Evolutionary conservation across 768 basidiomycete genomes (phyloP).

Genomic region (Podaxis sp.): DNA sequence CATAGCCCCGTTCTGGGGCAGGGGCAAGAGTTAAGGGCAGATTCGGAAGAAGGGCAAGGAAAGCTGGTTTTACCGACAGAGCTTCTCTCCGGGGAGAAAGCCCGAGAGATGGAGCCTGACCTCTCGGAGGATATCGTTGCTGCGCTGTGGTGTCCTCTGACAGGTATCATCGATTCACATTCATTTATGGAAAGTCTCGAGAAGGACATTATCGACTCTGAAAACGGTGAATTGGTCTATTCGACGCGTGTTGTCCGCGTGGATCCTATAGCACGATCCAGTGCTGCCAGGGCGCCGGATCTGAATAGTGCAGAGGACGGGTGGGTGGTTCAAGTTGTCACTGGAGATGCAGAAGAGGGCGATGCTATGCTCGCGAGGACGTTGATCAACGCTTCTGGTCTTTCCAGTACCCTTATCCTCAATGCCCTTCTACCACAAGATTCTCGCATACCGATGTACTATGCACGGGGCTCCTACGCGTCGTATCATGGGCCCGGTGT

Average conservation of each 20-base stretch:
- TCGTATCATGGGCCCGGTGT: constrained; percentile 83
- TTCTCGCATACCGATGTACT: constrained; percentile 70
- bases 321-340: constrained; percentile 86
- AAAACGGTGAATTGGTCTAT: constrained; percentile 68
- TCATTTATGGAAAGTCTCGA: constrained; percentile 81
- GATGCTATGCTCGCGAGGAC: constrained; percentile 74
- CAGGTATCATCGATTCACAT: constrained; percentile 91
- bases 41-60: constrained; percentile 9
- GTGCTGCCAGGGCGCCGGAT: constrained; percentile 22
- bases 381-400: constrained; percentile 81
- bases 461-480: constrained; percentile 84
- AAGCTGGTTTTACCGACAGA: constrained; percentile 55
- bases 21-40: background rate
- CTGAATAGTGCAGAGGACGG: constrained; percentile 48
- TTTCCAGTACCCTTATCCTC: constrained; percentile 68
- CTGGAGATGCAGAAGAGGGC: constrained; percentile 41
- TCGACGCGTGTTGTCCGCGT: constrained; percentile 85
- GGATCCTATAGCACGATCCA: constrained; percentile 52
- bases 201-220: constrained; percentile 73
- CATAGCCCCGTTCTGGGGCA: constrained; percentile 30
- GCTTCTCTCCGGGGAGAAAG: constrained; percentile 68
- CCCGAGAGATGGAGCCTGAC: constrained; percentile 78
- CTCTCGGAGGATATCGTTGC: constrained; percentile 67
- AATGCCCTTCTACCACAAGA: constrained; percentile 65
- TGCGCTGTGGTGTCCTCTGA: constrained; percentile 82